Evolutionary conservation across 192 early-diverging fungal genomes (phyloP).

Genomic region (Coemansia sp.): DNA sequence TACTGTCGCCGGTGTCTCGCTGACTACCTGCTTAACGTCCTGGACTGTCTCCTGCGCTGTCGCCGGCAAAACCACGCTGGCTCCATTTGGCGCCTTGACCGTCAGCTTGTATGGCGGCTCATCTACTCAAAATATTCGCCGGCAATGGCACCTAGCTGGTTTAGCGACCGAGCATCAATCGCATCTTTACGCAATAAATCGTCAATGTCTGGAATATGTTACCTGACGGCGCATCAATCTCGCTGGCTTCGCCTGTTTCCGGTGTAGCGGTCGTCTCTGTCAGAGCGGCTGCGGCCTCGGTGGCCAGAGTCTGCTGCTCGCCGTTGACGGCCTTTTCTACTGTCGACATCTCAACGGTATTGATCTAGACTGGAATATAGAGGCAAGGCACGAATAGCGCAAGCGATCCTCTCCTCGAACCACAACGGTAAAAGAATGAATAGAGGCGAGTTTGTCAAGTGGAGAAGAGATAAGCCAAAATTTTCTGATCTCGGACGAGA

Average conservation of each 20-base stretch:
- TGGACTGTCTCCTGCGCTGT: constrained; percentile 73
- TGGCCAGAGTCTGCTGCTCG: neutral
- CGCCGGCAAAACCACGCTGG: constrained; percentile 39
- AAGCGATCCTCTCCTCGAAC: no score
- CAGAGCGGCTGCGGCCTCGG: neutral
- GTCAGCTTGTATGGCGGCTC: constrained; percentile 36
- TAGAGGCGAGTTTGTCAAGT: no score
- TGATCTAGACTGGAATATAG: no score
- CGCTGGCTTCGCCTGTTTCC: neutral
- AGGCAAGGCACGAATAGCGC: no score
- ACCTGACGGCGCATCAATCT: constrained; percentile 3
- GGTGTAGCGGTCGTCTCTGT: neutral
- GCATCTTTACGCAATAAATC: neutral
- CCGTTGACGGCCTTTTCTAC: constrained; percentile 11
- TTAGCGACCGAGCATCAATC: no score
- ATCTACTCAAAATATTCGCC: constrained; percentile 31
- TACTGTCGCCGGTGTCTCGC: constrained; percentile 79
- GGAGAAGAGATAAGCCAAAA: neutral
- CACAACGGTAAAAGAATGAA: no score
- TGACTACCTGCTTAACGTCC: constrained; percentile 82
- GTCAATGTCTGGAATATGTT: neutral
- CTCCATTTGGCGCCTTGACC: constrained; percentile 47
- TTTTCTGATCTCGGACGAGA: neutral
- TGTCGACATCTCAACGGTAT: no score
- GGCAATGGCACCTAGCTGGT: neutral